phyloP scores from a whole-genome alignment of 192 early-diverging fungal species.

The Linnemannia zychae region DNA sequence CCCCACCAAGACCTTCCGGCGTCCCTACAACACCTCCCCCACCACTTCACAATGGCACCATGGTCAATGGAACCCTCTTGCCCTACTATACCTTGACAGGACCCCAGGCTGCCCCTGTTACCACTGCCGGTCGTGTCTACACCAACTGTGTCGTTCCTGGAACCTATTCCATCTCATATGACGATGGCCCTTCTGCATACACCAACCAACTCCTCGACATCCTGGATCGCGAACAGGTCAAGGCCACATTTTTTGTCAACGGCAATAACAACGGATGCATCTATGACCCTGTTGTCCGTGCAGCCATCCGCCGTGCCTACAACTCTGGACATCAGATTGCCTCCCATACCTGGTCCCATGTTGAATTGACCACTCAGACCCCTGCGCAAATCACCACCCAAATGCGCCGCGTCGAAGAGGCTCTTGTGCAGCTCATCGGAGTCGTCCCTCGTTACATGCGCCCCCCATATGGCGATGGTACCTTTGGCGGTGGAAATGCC shows the following conservation, averaged over 20 bases:
- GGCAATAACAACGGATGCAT: constrained; percentile 30
- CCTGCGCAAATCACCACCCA: constrained; percentile 12
- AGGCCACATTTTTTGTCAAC: constrained; percentile 49
- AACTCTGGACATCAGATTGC: constrained; percentile 61
- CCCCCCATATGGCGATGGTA: constrained; percentile 15
- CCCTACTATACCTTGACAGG: constrained; percentile 45
- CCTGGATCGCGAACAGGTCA: constrained; percentile 14
- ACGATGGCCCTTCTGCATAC: constrained; percentile 46
- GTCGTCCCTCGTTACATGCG: constrained; percentile 24
- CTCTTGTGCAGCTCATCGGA: constrained; percentile 11
- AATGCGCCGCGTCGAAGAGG: constrained; percentile 9
- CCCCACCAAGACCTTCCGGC: not conserved
- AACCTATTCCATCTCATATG: constrained; percentile 51
- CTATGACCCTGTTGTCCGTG: constrained; percentile 7
- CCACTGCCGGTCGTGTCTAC: constrained; percentile 39
- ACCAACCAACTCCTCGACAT: constrained; percentile 25
- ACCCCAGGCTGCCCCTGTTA: constrained; percentile 24
- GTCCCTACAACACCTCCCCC: not conserved
- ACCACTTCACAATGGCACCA: constrained; percentile 40
- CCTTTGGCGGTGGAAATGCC: constrained; percentile 3
- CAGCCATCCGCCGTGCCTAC: constrained; percentile 12
- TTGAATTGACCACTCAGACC: constrained; percentile 26
- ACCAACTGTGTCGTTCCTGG: constrained; percentile 44
- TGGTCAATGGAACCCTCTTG: constrained; percentile 52
- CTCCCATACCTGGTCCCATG: constrained; percentile 62